phyloP scores from a whole-genome alignment of 345 rosid genomes.

The Raphanus sativus region DNA sequence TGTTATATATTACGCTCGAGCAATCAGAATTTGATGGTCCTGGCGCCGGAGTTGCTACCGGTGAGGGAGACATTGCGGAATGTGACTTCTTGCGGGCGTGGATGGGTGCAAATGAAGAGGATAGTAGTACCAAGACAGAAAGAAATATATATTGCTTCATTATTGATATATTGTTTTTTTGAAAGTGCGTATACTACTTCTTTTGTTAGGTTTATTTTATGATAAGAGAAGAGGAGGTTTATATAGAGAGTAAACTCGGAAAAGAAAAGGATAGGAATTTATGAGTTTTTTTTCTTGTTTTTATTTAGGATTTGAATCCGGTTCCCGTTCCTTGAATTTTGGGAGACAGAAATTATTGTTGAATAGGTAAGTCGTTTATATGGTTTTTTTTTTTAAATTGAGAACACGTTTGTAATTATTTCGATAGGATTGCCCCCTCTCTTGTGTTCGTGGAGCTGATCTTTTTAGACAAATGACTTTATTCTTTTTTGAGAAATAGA shows the following conservation, averaged over 20 bases:
- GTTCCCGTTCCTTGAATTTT: background rate
- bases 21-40: constrained; percentile 40
- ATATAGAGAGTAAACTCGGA: background rate
- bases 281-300: background rate
- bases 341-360: background rate
- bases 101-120: constrained; percentile 14
- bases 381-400: background rate
- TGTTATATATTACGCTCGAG: constrained; percentile 28
- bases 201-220: background rate
- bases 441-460: too few relatives aligned
- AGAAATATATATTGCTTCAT: background rate
- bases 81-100: constrained; percentile 16
- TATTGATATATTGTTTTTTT: background rate
- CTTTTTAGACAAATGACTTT: too few relatives aligned
- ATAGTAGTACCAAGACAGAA: background rate
- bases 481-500: too few relatives aligned
- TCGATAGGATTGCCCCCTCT: background rate
- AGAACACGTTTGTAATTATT: background rate
- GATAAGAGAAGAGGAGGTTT: background rate
- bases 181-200: background rate
- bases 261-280: background rate
- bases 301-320: background rate
- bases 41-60: constrained; percentile 24
- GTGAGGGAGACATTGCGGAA: constrained; percentile 1
- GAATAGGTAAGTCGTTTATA: background rate